Evolutionary conservation across 306 rosid species (phyloP).

Genomic region (Malus sylvestris): DNA sequence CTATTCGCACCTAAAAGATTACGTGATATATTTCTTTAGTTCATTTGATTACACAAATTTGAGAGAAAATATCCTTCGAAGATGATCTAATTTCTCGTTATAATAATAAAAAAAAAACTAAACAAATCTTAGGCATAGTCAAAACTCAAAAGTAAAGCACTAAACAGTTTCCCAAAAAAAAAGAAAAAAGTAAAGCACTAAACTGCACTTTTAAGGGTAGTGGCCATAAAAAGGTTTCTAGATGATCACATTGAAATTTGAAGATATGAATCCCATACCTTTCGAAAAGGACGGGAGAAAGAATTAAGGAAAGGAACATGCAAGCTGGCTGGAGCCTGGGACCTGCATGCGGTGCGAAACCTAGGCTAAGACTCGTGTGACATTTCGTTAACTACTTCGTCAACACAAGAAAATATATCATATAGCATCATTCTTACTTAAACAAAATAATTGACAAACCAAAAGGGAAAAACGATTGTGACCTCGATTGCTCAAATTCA

Average conservation of each 20-base stretch:
- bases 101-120: too few species aligned
- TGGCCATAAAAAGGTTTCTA: slow-evolving; percentile 7
- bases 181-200: not conserved
- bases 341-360: not conserved
- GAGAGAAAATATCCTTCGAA: not conserved
- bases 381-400: too few species aligned
- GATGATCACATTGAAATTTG: not conserved
- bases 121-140: not conserved
- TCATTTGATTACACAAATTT: not conserved
- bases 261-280: not conserved
- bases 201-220: not conserved
- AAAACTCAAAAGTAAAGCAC: not conserved
- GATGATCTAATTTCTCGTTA: too few species aligned
- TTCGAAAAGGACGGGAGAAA: not conserved
- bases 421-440: too few species aligned
- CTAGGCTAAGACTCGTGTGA: not conserved
- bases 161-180: not conserved
- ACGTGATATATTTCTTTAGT: too few species aligned
- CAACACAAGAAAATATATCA: too few species aligned
- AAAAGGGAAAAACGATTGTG: not conserved
- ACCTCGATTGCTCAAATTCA: not conserved
- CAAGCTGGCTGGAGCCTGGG: not conserved
- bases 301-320: not conserved
- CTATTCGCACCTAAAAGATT: too few species aligned
- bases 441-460: too few species aligned